Evolutionary conservation across 2,329 filamentous ascomycete genomes (phyloP).

Genomic region (Aspergillus pseudotamarii): DNA sequence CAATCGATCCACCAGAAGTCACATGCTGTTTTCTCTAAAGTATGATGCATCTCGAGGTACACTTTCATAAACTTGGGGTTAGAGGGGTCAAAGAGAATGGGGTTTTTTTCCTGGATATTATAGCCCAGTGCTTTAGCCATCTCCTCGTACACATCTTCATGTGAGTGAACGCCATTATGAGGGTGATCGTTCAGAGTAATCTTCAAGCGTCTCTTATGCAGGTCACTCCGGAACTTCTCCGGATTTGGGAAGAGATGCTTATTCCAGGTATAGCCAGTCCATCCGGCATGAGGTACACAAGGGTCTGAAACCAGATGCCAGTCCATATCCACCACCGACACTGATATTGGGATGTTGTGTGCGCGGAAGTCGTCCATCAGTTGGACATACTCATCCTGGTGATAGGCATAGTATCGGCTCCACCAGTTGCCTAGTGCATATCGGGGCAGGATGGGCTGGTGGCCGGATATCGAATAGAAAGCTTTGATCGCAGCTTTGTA

Average conservation of each 20-base stretch:
- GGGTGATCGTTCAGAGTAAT: constrained; percentile 65
- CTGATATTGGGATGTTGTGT: constrained; percentile 58
- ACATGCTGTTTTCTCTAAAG: constrained; percentile 54
- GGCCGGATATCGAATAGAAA: constrained; percentile 59
- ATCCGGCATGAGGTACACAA: constrained; percentile 54
- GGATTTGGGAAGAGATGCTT: constrained; percentile 61
- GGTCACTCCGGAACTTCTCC: constrained; percentile 51
- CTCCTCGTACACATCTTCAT: constrained; percentile 54
- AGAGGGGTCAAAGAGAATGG: no score
- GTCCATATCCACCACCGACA: constrained; percentile 67
- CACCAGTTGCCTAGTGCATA: constrained; percentile 68
- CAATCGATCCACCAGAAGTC: constrained; percentile 72
- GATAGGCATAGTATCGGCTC: constrained; percentile 64
- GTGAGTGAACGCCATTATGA: constrained; percentile 59
- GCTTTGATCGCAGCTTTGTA: constrained; percentile 58
- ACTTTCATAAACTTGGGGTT: no score
- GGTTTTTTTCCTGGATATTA: no score
- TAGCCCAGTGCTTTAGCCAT: no score
- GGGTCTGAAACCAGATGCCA: constrained; percentile 62
- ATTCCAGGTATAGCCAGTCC: constrained; percentile 67
- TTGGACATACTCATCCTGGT: constrained; percentile 56
- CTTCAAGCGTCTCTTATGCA: constrained; percentile 57
- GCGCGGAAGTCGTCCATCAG: constrained; percentile 60
- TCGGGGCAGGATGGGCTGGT: constrained; percentile 58
- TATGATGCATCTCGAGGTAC: constrained; percentile 53